Evolutionary conservation across 345 rosid genomes (phyloP), one percentile per base, ranked within the genome.

Genomic region (Gossypium anomalum): DNA sequence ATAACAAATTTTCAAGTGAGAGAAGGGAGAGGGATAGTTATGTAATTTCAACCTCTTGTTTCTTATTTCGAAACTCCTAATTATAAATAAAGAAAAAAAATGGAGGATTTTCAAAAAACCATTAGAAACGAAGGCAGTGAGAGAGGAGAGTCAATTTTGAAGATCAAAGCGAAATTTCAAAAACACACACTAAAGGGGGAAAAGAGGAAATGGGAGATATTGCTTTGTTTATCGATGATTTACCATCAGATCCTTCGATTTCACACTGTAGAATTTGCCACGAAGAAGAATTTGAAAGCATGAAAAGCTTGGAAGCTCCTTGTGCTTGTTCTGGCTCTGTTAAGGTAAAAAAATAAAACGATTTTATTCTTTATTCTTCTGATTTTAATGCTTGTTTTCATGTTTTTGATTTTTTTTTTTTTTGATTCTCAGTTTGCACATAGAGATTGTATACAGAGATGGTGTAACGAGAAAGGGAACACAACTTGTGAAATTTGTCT

Each of bases 391-490:
- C 23, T 51, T 69, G 17, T 34, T 55, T 57, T 23, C 19, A 51
- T 20, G 41, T 75, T 51, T 9, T 45, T 29, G 29, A 19, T n/a
- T 57, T 27, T 41, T 29, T 10, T 3, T 57, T 68, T 44, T 19
- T 48, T 5, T 25, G 78, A 51, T 1, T 62, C 65, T 67, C 89
- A 89, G 93, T 91, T 79, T 72, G 97, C 97, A 0, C 97, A 93
- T 72, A 91, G 98, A 83, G 90, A 90, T 79, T 95, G 99, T 70
- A 91, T 93, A 82, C 99, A 95, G 90, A 87, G 96, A 77, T 94
- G 98, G 98, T 95, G 99, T 17, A 59, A 95, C 71, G 97, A 93
- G 89, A 95, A 95, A 83, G 98, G 98, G 53, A 89, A 86, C 85
- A 91, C 93, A 13, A 88, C 81, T 71, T 95, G 98, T 70, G 99